Conservation (phyloP, 2,329 filamentous ascomycete species). For the Clonostachys rosea region DNA sequence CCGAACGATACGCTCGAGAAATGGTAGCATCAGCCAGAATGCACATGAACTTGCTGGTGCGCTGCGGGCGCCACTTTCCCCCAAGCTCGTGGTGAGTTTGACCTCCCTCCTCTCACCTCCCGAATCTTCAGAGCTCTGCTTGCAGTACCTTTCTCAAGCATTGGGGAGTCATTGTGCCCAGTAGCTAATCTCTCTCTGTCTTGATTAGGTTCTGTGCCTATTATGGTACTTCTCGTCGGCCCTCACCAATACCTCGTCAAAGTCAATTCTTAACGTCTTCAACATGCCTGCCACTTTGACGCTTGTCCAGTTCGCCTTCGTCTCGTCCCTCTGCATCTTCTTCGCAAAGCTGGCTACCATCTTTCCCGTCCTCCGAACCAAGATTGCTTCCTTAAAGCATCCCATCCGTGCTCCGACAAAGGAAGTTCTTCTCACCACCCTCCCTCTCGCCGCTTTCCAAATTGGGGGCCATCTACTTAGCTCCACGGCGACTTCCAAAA, state of each 20-base stretch:
- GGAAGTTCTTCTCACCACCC: constrained; percentile 79
- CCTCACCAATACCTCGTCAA: constrained; percentile 94
- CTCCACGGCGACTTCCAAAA: constrained; percentile 88
- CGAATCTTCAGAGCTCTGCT: not conserved
- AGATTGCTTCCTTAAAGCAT: constrained; percentile 75
- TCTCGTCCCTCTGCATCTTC: constrained; percentile 80
- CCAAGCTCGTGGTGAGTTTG: constrained; percentile 72
- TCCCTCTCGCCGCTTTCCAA: constrained; percentile 91
- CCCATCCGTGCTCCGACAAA: constrained; percentile 76
- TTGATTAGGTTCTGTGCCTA: constrained; percentile 68
- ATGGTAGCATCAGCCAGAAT: constrained; percentile 85
- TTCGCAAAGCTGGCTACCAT: constrained; percentile 70
- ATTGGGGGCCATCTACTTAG: constrained; percentile 90
- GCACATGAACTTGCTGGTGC: constrained; percentile 91
- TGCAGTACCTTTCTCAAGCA: constrained; percentile 8
- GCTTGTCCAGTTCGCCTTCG: constrained; percentile 88
- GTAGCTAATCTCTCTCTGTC: constrained; percentile 5
- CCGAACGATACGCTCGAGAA: constrained; percentile 72
- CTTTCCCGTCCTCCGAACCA: constrained; percentile 65
- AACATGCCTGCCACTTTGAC: constrained; percentile 89
- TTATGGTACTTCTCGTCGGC: constrained; percentile 96
- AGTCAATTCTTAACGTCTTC: constrained; percentile 90
- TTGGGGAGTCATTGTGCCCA: not conserved
- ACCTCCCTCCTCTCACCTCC: not conserved
- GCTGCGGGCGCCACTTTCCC: constrained; percentile 83